phyloP scores from a whole-genome alignment of 257 asterid genomes.

The Cinchona pubescens region DNA sequence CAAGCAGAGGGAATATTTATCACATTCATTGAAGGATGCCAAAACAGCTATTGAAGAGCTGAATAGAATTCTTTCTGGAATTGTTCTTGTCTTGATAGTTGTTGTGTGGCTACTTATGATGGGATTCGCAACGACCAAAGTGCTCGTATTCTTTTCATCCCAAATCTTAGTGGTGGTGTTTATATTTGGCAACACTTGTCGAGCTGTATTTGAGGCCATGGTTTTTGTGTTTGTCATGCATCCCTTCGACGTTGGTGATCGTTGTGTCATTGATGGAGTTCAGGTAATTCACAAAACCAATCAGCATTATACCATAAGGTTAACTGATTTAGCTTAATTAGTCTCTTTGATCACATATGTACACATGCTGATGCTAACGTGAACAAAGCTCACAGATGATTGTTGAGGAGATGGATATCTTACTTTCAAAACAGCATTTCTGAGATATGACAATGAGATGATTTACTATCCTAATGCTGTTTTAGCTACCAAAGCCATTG shows the following conservation, averaged over 20 bases:
- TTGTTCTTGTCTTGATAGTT: slow-evolving; percentile 11
- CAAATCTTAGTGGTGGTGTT: slow-evolving; percentile 20
- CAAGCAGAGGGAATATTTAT: slow-evolving; percentile 20
- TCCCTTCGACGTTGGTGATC: slow-evolving; percentile 35
- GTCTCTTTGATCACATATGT: background rate
- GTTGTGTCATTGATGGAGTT: slow-evolving; percentile 27
- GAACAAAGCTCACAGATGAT: slow-evolving; percentile 23
- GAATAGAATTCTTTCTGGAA: slow-evolving; percentile 20
- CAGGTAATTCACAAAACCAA: slow-evolving; percentile 13
- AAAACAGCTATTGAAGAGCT: slow-evolving; percentile 32
- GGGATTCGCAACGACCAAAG: slow-evolving; percentile 29
- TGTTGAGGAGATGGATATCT: slow-evolving; percentile 34
- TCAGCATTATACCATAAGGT: background rate
- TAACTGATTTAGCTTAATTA: background rate
- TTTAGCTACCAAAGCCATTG: slow-evolving; percentile 20
- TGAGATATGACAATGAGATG: slow-evolving; percentile 26
- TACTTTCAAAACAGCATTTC: slow-evolving; percentile 25
- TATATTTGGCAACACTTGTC: slow-evolving; percentile 24
- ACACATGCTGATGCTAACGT: background rate
- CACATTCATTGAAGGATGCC: slow-evolving; percentile 29
- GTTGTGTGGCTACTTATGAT: slow-evolving; percentile 25
- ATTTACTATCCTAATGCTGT: slow-evolving; percentile 33
- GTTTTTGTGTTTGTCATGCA: slow-evolving; percentile 27
- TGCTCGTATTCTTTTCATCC: slow-evolving; percentile 20
- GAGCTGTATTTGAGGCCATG: slow-evolving; percentile 27